These are phyloP conservation scores for Lunasporangiospora selenospora DNA, from an alignment of 192 early-diverging fungal species.

Conservation along the genomic window DNA sequence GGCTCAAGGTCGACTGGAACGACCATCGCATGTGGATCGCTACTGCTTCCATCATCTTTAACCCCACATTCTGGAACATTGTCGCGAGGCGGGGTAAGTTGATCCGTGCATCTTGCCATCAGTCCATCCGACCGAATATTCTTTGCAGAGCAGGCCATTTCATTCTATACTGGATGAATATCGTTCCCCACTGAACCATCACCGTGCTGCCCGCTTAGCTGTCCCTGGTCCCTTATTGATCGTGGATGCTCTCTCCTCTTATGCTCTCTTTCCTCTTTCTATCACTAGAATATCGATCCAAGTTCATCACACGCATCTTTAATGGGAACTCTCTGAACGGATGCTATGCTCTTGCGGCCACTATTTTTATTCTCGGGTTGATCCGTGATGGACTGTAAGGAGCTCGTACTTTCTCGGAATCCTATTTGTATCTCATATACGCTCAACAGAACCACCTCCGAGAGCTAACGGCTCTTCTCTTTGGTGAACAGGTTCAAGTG, in stretches of 20 bases:
- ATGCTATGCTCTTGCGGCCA: conserved; percentile 82
- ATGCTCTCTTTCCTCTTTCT: not conserved
- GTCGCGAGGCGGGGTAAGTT: conserved; percentile 79
- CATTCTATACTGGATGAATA: not conserved
- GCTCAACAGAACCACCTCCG: no score
- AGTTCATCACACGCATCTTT: conserved; percentile 74
- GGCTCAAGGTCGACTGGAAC: conserved; percentile 60
- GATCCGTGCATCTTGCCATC: no score
- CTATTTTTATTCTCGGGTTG: conserved; percentile 85
- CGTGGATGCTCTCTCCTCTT: not conserved
- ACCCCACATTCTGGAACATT: conserved; percentile 91
- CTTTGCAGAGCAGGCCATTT: not conserved
- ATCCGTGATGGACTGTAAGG: conserved; percentile 78
- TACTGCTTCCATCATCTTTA: conserved; percentile 80
- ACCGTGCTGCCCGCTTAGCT: no score
- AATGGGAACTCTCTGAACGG: conserved; percentile 71
- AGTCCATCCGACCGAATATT: no score
- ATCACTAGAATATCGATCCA: conserved; percentile 72
- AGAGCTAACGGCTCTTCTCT: no score
- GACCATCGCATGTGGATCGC: conserved; percentile 73
- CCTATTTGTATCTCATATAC: not conserved
- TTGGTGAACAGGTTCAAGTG: conserved; percentile 62
- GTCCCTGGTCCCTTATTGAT: no score
- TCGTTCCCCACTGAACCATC: no score
- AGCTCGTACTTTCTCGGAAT: not conserved